Evolutionary conservation across 2,329 filamentous ascomycete species (phyloP), one percentile per base, ranked within the genome.

Genomic region (Talaromyces sp.): DNA sequence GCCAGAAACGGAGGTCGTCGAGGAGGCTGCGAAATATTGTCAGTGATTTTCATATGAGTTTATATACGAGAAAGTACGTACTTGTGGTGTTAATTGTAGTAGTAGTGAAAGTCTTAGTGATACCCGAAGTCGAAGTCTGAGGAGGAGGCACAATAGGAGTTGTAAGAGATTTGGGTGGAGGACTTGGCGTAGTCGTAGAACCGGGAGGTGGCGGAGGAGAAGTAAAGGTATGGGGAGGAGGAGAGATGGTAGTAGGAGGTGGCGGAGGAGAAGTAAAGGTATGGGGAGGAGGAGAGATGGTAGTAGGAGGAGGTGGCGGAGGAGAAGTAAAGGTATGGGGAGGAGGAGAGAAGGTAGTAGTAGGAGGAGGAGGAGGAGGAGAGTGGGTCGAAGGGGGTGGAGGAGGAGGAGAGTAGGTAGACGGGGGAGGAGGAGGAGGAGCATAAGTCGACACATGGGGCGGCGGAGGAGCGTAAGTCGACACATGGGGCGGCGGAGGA

Each of bases 71-170:
- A 27, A 9, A 18, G 40, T 31, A 31, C 70, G 65, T 70, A 75
- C 72, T 69, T 63, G 74, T 72, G 68, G 68, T 71, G 56, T 65
- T 66, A 44, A 73, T 76, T 61, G 73, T 76, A 63, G 71, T 68
- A 59, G 64, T 67, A 30, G 73, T 75, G 60, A 69, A 68, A 23
- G 69, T 73, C 58, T 60, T 62, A 36, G 59, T 61, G 59, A 61
- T 61, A 18, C 56, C 30, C 16, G 61, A 42, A 28, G 12, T 7
- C 36, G 5, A 2, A n/a, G 54, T 54, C 18, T 42, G 5, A 10
- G 68, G 68, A 71, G 64, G 72, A 72, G 61, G 68, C 66, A 44
- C 61, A 61, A 67, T 30, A 44, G 64, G 62, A 57, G 59, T 62
- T 23, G 62, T 65, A 58, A 61, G 47, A 34, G 67, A 64, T 63